Evolutionary conservation across 306 rosid species (phyloP).

Genomic region (Dryas octopetala): DNA sequence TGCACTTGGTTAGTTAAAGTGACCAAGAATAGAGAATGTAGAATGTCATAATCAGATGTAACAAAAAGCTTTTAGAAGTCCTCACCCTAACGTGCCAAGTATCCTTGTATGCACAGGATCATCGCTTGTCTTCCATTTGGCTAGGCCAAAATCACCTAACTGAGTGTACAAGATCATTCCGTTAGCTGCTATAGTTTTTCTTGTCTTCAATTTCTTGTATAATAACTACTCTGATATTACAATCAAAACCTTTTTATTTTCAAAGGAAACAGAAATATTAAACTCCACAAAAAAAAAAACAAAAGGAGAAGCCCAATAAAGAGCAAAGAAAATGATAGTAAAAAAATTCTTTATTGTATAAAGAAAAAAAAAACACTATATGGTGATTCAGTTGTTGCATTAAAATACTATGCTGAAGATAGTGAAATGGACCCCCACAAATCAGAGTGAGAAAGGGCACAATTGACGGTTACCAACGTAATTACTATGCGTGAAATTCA

Average conservation of each 20-base stretch:
- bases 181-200: conserved; percentile 10
- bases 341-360: neutral
- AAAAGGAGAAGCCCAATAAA: neutral
- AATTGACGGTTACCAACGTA: neutral
- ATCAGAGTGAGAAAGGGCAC: neutral
- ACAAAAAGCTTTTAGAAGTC: conserved; percentile 6
- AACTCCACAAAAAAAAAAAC: neutral
- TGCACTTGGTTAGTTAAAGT: neutral
- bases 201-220: neutral
- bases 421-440: neutral
- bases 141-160: conserved; percentile 91
- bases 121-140: conserved; percentile 64
- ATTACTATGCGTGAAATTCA: no score
- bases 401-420: neutral
- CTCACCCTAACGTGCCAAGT: conserved; percentile 87
- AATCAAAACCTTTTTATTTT: neutral
- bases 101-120: conserved; percentile 58
- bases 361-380: neutral
- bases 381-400: neutral
- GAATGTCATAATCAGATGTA: neutral
- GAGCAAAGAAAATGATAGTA: no score
- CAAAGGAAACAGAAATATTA: neutral
- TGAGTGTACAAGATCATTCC: conserved; percentile 33
- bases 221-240: neutral
- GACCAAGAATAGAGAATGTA: neutral